Conservation (phyloP, 1,284 basidiomycete species). For the Chiua sp. region DNA sequence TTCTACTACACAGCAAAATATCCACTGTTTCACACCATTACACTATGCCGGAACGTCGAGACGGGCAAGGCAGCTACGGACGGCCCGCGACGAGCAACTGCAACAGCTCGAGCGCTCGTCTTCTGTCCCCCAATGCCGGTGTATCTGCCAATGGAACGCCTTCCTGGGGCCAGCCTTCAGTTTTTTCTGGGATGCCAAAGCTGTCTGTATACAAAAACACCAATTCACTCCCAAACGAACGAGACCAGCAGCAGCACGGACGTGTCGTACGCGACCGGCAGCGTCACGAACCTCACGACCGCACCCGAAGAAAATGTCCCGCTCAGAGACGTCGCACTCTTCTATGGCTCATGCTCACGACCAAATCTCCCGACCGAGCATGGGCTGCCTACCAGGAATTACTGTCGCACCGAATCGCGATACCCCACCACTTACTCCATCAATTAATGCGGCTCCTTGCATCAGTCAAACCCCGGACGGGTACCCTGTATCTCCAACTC, state of each 20-base stretch:
- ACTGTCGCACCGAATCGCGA: conserved; percentile 37
- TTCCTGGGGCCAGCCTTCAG: neutral
- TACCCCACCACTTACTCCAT: conserved; percentile 63
- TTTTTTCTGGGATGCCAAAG: neutral
- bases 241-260: conserved; percentile 4
- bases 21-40: conserved; percentile 6
- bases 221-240: conserved; percentile 8
- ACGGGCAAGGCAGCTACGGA: neutral
- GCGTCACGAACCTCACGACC: neutral
- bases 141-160: conserved; percentile 3
- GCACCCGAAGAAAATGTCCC: conserved; percentile 20
- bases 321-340: conserved; percentile 31
- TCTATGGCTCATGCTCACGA: conserved; percentile 38
- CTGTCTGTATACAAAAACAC: conserved; percentile 4
- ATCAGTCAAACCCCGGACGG: conserved; percentile 57
- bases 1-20: conserved; percentile 5
- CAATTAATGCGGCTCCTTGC: conserved; percentile 62
- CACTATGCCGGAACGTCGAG: conserved; percentile 2
- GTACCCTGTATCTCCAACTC: conserved; percentile 62
- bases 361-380: conserved; percentile 50
- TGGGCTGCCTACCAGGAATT: conserved; percentile 64
- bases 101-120: neutral
- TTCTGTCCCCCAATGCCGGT: neutral
- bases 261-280: neutral
- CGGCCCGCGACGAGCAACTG: neutral